Base-by-base conservation (phyloP, 495 filamentous ascomycete genomes). In the Xylaria longipes region DNA sequence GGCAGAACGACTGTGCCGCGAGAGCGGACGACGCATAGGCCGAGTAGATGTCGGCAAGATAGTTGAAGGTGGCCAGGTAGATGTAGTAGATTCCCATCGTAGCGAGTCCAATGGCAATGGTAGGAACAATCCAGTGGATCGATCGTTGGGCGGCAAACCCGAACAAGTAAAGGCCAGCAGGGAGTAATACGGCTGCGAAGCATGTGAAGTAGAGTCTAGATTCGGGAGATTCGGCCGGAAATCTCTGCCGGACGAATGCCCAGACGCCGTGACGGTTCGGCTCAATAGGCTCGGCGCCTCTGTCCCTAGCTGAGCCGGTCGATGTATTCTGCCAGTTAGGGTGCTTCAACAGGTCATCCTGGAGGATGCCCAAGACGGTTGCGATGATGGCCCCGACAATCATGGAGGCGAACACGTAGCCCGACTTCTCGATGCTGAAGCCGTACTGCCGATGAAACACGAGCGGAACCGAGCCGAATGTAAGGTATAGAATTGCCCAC, bases 31-130 rank as follows among this genome's bases (percentile, higher is more conserved):
- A 93, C 2, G 95, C 93, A 74, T 93, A 97, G 0, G 87, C 84
- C 77, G 94, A 91, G 79, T 97, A 98, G 2, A 88, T 91, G 79
- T 97, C 95, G n/a, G 94, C 94, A 17, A 97, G 86, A 73, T 97
- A 97, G 75, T 97, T 98, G 83, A 97, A 97, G 0, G 93, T 91
- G 1, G 95, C 93, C 8, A 98, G 84, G 77, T 97, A 98, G 56
- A 98, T 89, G 52, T 89, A 90, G 77, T 93, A 94, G 65, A 98
- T 97, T 12, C 95, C 95, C 84, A 97, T 93, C 0, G 92, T 97
- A 4, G 93, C 90, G 70, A 91, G 88, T 0, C 83, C 88, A 60
- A 97, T 84, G 0, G 89, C 91, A 25, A 97, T 78, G 0, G 90
- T 82, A 7, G 95, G 94, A 0, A 91, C 87, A 62, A 95, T 93